These are phyloP conservation scores for Salvia miltiorrhiza DNA, from an alignment of 257 asterid genomes.

Conservation along the genomic window DNA sequence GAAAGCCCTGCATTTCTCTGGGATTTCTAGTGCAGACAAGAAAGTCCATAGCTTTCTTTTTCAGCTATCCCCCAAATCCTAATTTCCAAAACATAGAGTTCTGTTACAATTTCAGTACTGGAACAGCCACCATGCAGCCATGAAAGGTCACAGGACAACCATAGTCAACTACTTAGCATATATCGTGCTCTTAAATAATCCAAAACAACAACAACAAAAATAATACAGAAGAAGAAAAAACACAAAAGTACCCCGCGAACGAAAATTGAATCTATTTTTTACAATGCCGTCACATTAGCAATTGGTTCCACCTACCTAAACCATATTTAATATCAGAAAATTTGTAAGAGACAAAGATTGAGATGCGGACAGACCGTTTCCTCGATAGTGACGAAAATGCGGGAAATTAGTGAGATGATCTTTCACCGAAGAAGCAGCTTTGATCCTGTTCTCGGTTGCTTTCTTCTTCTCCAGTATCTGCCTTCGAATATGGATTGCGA, in stretches of 20 bases:
- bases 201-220: background rate
- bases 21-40: background rate
- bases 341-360: background rate
- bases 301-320: background rate
- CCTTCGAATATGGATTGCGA: constrained; percentile 24
- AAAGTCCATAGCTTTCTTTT: background rate
- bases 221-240: background rate
- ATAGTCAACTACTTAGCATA: background rate
- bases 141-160: constrained; percentile 1
- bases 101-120: background rate
- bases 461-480: constrained; percentile 73
- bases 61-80: background rate
- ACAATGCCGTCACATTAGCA: background rate
- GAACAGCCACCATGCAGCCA: background rate
- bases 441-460: constrained; percentile 40
- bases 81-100: background rate
- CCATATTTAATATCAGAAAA: background rate
- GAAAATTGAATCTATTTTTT: background rate
- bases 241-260: background rate
- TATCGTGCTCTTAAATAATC: background rate
- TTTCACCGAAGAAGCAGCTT: constrained; percentile 47
- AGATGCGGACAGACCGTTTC: constrained; percentile 40
- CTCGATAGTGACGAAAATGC: constrained; percentile 44
- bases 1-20: background rate
- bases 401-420: constrained; percentile 63